Evolutionary conservation across 2,329 filamentous ascomycete species (phyloP), one percentile per base, ranked within the genome.

Genomic region (Neofusicoccum cordaticola): DNA sequence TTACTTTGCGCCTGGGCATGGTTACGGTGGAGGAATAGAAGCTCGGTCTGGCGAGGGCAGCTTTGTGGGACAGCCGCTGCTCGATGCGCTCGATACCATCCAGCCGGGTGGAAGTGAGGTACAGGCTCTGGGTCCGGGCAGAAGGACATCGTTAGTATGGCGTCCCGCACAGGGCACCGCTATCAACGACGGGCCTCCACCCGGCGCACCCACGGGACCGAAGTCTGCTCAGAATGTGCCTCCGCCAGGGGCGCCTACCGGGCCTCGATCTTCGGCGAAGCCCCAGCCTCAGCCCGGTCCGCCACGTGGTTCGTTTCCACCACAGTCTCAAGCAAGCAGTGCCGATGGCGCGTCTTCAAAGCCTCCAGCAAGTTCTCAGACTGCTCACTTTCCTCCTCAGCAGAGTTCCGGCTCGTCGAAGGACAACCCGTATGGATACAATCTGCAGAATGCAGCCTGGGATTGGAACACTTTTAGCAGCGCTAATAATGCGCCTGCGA

Each of bases 31-130:
- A 8, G 39, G 11, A 15, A 11, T 7, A 4, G 22, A 42, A 5
- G 44, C 27, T 5, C 35, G 2, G 9, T 8, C 15, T 8, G 11
- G 31, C 17, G 34, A 37, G 35, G 41, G 31, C 17, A 34, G 34
- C 42, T 64, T 66, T n/a, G 65, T 65, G n/a, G 65, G 65, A 7
- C 53, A 63, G n/a, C 22, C 50, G 6, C 42, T 67, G n/a, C 50
- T 67, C 11, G 57, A 65, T 15, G 56, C 41, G 5, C 53, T 67
- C 13, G 56, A 57, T 7, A 41, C 15, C 15, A 41, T 50, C 19
- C 39, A 48, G 61, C 37, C n/a, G 39, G 15, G 12, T n/a, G 41
- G 56, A 60, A 31, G 56, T 15, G 22, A 62, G 34, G 45, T 13
- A 9, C 22, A 62, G 31, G 22, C 13, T 37, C 8, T 15, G 3